Base-by-base conservation (phyloP, 345 rosid species). In the Salix purpurea region DNA sequence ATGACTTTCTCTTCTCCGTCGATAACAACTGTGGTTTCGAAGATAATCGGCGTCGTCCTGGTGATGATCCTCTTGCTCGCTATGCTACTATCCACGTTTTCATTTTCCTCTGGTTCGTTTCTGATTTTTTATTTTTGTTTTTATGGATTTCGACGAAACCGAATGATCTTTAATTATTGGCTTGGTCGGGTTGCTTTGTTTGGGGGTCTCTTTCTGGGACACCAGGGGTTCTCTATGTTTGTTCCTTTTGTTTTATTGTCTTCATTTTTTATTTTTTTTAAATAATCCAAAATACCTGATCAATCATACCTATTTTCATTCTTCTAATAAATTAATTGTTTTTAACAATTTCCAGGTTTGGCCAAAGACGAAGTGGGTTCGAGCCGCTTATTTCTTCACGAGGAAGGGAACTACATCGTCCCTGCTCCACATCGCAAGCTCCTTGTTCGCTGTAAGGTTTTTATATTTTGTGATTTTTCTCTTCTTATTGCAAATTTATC, bases 401-500 rank as follows among this genome's bases (percentile, higher is more conserved):
- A 56, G 34, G 68, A 56, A 58, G 48, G 77, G 67, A 78, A 68
- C 28, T 3, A 23, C 67, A 40, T 81, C 2, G 39, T 68, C 69
- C 60, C 69, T 26, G 70, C 74, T 11, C 81, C 74, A 21, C 89
- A 89, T 73, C 91, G 96, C 74, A 93, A 88, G 78, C 85, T 90
- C 73, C 92, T 87, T 66, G 39, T 30, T 18, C 69, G 64, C 26
- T 70, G 78, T 79, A 69, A 69, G 78, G 37, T 30, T 6, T 34
- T 34, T 39, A 6, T 30, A 15, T 15, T 6, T 8, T 16, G 21
- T 26, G 4, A 13, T 28, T 10, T 26, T 28, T 64, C 10, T 15
- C 16, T 16, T 50, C 4, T 61, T 61, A 2, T 9, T 0, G 67
- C 18, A 11, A 12, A 64, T 26, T 64, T 13, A 64, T 6, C 14